phyloP scores from a whole-genome alignment of 805 yeast genomes.

The Spathaspora hagerdaliae region DNA sequence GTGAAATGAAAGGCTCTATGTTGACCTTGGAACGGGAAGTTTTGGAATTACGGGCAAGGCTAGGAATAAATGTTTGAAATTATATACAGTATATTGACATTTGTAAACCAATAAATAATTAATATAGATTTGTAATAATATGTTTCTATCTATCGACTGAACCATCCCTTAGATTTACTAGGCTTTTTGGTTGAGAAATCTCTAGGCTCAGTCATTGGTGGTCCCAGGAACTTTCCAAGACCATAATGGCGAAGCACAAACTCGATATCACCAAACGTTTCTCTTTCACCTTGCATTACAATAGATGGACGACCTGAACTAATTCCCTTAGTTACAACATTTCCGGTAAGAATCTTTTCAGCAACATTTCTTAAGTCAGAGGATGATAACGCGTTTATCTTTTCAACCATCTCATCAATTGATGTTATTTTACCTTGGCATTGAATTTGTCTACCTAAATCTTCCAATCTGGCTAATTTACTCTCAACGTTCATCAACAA shows the following conservation, averaged over 20 bases:
- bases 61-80: constrained; percentile 5
- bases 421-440: constrained; percentile 73
- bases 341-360: constrained; percentile 66
- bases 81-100: constrained; percentile 3
- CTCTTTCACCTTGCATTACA: constrained; percentile 86
- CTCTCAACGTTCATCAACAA: constrained; percentile 90
- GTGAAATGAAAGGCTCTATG: constrained; percentile 50
- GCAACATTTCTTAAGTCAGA: constrained; percentile 74
- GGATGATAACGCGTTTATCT: constrained; percentile 65
- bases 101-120: not conserved
- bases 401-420: constrained; percentile 74
- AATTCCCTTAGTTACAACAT: constrained; percentile 45
- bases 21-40: constrained; percentile 54
- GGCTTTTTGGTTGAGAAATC: constrained; percentile 6
- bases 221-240: constrained; percentile 46
- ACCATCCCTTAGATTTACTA: not conserved
- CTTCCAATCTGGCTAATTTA: constrained; percentile 91
- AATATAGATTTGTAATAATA: too few species aligned
- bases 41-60: constrained; percentile 44
- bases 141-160: not conserved
- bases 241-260: constrained; percentile 66
- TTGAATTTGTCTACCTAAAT: constrained; percentile 91
- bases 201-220: constrained; percentile 16
- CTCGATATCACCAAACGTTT: constrained; percentile 79
- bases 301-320: constrained; percentile 68